A percentile compares a stretch with the other conserved stretches of the same genome.
These are phyloP conservation scores for Fusarium verrucosum DNA, from an alignment of 2,329 filamentous ascomycete species.

Conservation along the genomic window DNA sequence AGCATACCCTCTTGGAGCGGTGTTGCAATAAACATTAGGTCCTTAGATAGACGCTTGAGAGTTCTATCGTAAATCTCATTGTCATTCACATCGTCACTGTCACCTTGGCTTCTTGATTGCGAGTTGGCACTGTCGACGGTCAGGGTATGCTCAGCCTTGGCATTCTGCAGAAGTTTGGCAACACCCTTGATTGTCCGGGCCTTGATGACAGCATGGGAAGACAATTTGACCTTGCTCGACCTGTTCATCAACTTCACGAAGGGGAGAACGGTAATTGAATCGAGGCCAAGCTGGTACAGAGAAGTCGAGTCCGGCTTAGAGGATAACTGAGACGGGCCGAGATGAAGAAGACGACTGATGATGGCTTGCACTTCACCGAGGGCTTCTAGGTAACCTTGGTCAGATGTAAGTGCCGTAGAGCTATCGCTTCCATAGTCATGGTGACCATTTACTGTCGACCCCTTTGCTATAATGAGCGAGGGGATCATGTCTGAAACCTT, in stretches of 20 bases:
- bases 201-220: slow-evolving; percentile 11
- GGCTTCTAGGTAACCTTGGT: not conserved
- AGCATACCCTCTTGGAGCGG: slow-evolving; percentile 27
- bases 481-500: not conserved
- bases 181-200: slow-evolving; percentile 10
- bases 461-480: not conserved
- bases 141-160: not conserved
- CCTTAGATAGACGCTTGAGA: slow-evolving; percentile 1
- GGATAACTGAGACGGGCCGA: not conserved
- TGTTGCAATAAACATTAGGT: slow-evolving; percentile 19
- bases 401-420: accelerated
- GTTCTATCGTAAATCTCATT: not conserved
- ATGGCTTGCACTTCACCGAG: not conserved
- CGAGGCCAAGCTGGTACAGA: slow-evolving; percentile 12
- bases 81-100: accelerated
- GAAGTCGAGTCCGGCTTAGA: slow-evolving; percentile 7
- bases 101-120: accelerated
- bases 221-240: slow-evolving; percentile 2
- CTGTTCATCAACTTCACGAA: slow-evolving; percentile 21
- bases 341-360: not conserved
- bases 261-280: slow-evolving; percentile 17
- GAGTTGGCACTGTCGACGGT: accelerated
- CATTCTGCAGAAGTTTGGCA: not conserved
- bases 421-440: accelerated
- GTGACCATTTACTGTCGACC: accelerated